phyloP scores from a whole-genome alignment of 2,329 filamentous ascomycete genomes.

The Amphichorda felina region DNA sequence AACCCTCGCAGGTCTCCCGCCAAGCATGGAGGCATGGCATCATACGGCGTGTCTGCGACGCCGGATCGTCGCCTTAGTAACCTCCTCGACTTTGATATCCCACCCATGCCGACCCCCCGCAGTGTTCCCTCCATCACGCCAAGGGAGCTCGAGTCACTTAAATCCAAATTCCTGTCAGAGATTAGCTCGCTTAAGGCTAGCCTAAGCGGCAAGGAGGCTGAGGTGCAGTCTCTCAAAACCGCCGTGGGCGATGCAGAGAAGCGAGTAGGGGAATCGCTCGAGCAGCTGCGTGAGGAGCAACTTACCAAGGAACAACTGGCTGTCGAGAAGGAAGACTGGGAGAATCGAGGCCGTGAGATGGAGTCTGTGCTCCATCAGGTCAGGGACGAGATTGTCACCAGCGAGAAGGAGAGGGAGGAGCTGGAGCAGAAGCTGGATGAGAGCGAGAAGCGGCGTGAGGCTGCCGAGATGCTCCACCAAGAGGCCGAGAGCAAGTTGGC shows the following conservation, averaged over 20 bases:
- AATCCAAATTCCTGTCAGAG: slow-evolving; percentile 81
- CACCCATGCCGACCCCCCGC: slow-evolving; percentile 83
- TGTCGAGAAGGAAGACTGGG: slow-evolving; percentile 71
- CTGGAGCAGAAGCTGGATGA: slow-evolving; percentile 67
- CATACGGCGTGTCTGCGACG: slow-evolving; percentile 22
- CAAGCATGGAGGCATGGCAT: slow-evolving; percentile 4
- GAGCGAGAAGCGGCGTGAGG: slow-evolving; percentile 60
- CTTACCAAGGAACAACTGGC: slow-evolving; percentile 58
- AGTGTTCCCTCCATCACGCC: slow-evolving; percentile 86
- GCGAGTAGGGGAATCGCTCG: slow-evolving; percentile 75
- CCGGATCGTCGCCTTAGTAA: slow-evolving; percentile 48
- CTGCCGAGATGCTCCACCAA: slow-evolving; percentile 63
- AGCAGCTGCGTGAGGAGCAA: slow-evolving; percentile 70
- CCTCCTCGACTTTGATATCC: slow-evolving; percentile 69
- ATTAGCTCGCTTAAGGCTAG: slow-evolving; percentile 91
- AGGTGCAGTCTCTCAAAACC: slow-evolving; percentile 76
- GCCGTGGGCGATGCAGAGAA: slow-evolving; percentile 86
- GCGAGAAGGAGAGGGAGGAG: slow-evolving; percentile 71
- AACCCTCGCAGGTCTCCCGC: slow-evolving; percentile 37
- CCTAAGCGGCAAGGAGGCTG: slow-evolving; percentile 84
- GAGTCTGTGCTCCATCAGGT: slow-evolving; percentile 69
- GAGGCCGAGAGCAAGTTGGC: slow-evolving; percentile 68
- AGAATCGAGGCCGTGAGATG: slow-evolving; percentile 75
- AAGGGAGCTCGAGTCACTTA: slow-evolving; percentile 82
- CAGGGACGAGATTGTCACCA: slow-evolving; percentile 67